A percentile compares a stretch with the other conserved stretches of the same genome.
phyloP scores from a whole-genome alignment of 2,329 filamentous ascomycete genomes.

The Fusarium sp. region DNA sequence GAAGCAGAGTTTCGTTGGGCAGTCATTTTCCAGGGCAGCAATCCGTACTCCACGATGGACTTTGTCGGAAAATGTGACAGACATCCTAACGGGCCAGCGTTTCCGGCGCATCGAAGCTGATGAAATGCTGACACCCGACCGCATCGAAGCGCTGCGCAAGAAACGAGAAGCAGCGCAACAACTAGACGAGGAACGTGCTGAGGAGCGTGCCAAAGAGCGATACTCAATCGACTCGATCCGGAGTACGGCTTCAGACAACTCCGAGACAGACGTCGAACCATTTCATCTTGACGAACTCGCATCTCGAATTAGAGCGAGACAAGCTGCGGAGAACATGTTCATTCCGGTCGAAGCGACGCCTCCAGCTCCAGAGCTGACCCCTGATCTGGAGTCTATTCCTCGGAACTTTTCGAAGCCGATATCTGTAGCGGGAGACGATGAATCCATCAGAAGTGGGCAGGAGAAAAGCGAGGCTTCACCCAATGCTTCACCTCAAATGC shows the following conservation, averaged over 20 bases:
- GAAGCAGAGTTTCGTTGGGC: slow-evolving; percentile 45
- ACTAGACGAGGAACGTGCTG: slow-evolving; percentile 33
- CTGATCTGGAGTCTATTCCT: slow-evolving; percentile 42
- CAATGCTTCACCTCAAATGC: slow-evolving; percentile 23
- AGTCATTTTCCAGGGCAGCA: slow-evolving; percentile 26
- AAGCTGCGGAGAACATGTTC: slow-evolving; percentile 38
- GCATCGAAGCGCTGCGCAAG: slow-evolving; percentile 60
- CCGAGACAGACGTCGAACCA: slow-evolving; percentile 59
- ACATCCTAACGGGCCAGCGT: slow-evolving; percentile 65
- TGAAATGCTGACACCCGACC: slow-evolving; percentile 68
- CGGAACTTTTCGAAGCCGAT: slow-evolving; percentile 41
- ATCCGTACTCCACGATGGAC: slow-evolving; percentile 60
- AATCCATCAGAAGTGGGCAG: slow-evolving; percentile 11
- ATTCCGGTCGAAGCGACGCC: slow-evolving; percentile 20
- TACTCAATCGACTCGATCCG: slow-evolving; percentile 43
- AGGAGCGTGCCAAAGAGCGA: slow-evolving; percentile 23
- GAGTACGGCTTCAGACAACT: slow-evolving; percentile 42
- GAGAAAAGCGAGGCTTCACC: slow-evolving; percentile 6
- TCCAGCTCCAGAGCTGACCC: slow-evolving; percentile 13
- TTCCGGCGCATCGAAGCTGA: slow-evolving; percentile 68
- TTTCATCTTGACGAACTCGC: slow-evolving; percentile 63
- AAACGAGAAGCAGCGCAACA: slow-evolving; percentile 48
- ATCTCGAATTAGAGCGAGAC: slow-evolving; percentile 54
- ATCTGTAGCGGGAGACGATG: neutral
- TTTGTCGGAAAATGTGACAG: slow-evolving; percentile 68